A percentile compares a stretch with the other conserved stretches of the same genome.
phyloP scores from a whole-genome alignment of 345 rosid species.

The Boechera retrofracta region DNA sequence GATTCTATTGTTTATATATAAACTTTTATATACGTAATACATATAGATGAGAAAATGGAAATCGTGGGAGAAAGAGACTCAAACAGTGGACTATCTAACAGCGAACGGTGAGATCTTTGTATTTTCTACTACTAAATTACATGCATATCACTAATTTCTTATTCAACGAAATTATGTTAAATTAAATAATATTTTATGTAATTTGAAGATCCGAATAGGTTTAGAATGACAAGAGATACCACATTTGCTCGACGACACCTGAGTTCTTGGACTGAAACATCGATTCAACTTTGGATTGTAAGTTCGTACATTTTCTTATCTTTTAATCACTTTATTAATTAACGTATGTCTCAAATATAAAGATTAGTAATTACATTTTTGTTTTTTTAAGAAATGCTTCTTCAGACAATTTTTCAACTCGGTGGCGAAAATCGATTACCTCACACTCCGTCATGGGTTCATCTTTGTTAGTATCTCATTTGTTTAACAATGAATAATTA shows the following conservation, averaged over 20 bases:
- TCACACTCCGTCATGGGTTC: slow-evolving; percentile 83
- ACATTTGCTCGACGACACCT: slow-evolving; percentile 75
- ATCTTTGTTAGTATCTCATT: slow-evolving; percentile 51
- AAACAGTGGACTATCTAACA: slow-evolving; percentile 59
- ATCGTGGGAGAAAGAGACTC: slow-evolving; percentile 77
- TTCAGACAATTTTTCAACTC: slow-evolving; percentile 70
- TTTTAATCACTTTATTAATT: background rate
- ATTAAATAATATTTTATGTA: background rate
- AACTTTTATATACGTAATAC: background rate
- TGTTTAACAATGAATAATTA: background rate
- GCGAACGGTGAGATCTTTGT: slow-evolving; percentile 56
- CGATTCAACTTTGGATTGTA: slow-evolving; percentile 59
- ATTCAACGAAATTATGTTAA: no score
- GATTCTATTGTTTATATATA: background rate
- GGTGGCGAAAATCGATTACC: slow-evolving; percentile 76
- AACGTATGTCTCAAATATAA: background rate
- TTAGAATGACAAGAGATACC: slow-evolving; percentile 66
- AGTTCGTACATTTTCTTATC: slow-evolving; percentile 29
- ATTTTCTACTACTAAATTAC: background rate
- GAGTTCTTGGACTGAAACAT: slow-evolving; percentile 49
- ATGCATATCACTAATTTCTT: background rate
- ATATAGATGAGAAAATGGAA: slow-evolving; percentile 72
- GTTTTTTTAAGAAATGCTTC: slow-evolving; percentile 64
- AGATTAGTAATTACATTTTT: background rate
- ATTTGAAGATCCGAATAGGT: slow-evolving; percentile 62